Evolutionary conservation across 169 alveolate species (phyloP), one percentile per base, ranked within the genome.

Genomic region (Plasmodium coatneyi): DNA sequence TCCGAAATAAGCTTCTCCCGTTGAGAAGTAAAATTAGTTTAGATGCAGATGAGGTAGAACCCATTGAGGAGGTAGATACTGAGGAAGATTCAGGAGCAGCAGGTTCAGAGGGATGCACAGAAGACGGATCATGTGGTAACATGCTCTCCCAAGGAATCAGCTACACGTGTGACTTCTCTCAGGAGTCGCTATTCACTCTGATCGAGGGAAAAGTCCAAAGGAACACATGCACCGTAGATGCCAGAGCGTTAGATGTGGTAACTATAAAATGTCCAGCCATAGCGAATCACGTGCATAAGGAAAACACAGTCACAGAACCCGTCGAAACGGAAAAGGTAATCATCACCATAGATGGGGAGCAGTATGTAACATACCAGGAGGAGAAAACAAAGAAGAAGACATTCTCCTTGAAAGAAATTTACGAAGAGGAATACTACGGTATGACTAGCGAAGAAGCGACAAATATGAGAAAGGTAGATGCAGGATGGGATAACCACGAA

Each of bases 221-320:
- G 49, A 89, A 80, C 34, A 66, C 32, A 12, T 89, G 94, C 9
- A 89, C 60, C 9, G 71, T 89, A 5, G 34, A 80, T 80, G 94
- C 94, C 16, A 79, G 72, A 7, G 60, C 72, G 5, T 19, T 89
- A 5, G 94, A 89, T 66, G 76, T 89, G 3, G 56, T 89, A 16
- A 89, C 94, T 16, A 14, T 89, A 39, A 89, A 80, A 80, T 89
- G 94, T 3, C 90, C 90, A 5, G 76, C 49, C 16, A 86, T 52
- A 5, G 43, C 54, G 22, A 12, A 52, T 22, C n/a, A 46, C 19
- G 79, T 54, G 16, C 43, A 72, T 1, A 52, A 74, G 66, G 71
- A 74, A 9, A 1, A 5, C 3, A n/a, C n/a, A 16, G 12, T 7
- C 16, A 16, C 10, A 6, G 39, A 25, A 83, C 1, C 1, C 0